Base-by-base conservation (phyloP, 1,284 basidiomycete genomes). In the Nidula niveotomentosa region DNA sequence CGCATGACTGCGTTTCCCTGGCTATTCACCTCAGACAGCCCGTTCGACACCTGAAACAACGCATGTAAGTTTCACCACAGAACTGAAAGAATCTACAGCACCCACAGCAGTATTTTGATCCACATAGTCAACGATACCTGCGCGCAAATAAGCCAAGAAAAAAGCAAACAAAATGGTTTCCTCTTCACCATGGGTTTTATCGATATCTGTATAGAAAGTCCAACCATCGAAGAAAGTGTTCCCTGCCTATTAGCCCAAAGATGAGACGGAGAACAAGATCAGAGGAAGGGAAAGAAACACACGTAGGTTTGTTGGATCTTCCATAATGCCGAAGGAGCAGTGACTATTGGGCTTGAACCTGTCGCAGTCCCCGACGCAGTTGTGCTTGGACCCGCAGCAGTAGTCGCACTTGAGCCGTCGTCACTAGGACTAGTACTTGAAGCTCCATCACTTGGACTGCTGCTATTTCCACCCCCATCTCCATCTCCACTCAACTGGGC, bases 1-100 rank as follows among this genome's bases (percentile, higher is more conserved):
- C 83, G 79, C 87, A 96, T 92, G 58, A 96, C 72, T 10, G 88
- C 88, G 69, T 91, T 82, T 15, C 90, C 90, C 10, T 76, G 80
- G 18, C 66, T 64, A 66, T 92, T 94, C 61, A 93, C 72, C 34
- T 78, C 69, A 12, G 82, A 60, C 35, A 91, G 73, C 39, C 79
- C 78, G 48, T 69, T 77, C 17, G 74, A 71, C 66, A 76, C 70
- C 84, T 84, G 58, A 37, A 36, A 34, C 10, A 8, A 48, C 52
- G 43, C 57, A 23, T 37, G 53, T 47, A 49, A 53, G 41, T 12
- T 49, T 47, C n/a, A 51, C 44, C 44, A 56, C 45, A 52, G 56
- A 56, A 50, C 58, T 51, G 37, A 65, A 36, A 36, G 49, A 53
- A 52, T 30, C 62, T 36, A 48, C 43, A 53, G 51, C 36, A 73